Base-by-base conservation (phyloP, 768 basidiomycete genomes). In the Kwoniella europaea region DNA sequence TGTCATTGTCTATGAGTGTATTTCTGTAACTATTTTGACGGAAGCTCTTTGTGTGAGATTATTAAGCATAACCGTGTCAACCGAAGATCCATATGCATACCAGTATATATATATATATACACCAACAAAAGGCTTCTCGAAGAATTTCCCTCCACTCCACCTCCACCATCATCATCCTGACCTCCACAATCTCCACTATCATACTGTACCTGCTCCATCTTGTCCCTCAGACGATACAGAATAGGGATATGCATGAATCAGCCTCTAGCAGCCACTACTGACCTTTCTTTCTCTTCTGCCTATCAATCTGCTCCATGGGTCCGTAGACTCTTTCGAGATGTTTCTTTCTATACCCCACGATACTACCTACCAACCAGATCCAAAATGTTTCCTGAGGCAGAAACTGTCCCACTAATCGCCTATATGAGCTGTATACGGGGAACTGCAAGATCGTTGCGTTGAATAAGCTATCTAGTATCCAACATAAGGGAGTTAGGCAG, bases 401-500 rank as follows among this genome's bases (percentile, higher is more conserved):
- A 79, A 96, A 95, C 91, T 93, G 93, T 13, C 88, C 90, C 4
- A 96, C 93, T 22, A 93, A 88, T 67, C 86, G 79, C 77, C 89
- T 89, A 82, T 95, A 97, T 4, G 89, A 88, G 5, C 79, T 79
- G 82, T 96, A 97, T 12, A 68, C 65, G 2, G 80, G 78, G 61
- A 82, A 80, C 78, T 79, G 56, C 9, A 10, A 50, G 13, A 50
- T 50, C 0, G 2, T 18, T 15, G 0, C 13, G 13, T 50, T 16
- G 46, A 50, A 1, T 50, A 3, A 50, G 46, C 46, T 18, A 50
- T 50, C 18, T 50, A 3, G 2, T 1, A 13, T 15, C 46, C 46
- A 0, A 18, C 0, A 15, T 13, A 50, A 18, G 12, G n/a, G n/a
- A n/a, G n/a, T n/a, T n/a, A 65, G 13, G 41, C 24, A 62, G 60